phyloP scores from a whole-genome alignment of 202 grass and related monocot species.

The Cymbopogon flexuosus region DNA sequence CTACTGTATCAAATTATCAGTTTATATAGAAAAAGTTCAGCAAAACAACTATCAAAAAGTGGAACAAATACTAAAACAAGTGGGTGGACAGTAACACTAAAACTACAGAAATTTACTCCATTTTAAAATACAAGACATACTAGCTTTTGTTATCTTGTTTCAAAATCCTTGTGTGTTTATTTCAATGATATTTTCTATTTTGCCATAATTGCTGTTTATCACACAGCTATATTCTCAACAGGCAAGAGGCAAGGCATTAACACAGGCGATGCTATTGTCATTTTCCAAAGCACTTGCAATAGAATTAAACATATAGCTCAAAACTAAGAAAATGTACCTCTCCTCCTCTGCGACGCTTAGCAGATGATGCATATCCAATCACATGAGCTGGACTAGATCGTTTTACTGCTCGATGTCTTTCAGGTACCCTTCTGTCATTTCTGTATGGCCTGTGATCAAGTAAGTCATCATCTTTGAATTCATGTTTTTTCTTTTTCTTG shows the following conservation, averaged over 20 bases:
- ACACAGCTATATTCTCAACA: background rate
- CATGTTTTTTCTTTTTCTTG: slow-evolving; percentile 88
- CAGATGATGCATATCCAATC: slow-evolving; percentile 40
- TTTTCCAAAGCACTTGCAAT: slow-evolving; percentile 13
- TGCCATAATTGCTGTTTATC: background rate
- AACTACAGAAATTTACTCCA: background rate
- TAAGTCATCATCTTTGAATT: slow-evolving; percentile 78
- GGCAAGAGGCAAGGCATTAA: background rate
- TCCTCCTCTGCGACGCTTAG: slow-evolving; percentile 84
- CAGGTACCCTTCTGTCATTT: slow-evolving; percentile 77
- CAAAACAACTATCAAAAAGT: background rate
- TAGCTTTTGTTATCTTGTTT: background rate
- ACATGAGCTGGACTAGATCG: slow-evolving; percentile 49
- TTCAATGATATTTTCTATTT: background rate
- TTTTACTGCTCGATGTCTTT: slow-evolving; percentile 59
- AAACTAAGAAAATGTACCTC: slow-evolving; percentile 50
- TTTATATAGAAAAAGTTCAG: background rate
- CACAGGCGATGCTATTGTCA: background rate
- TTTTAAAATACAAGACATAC: background rate
- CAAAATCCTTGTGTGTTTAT: background rate
- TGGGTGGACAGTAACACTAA: background rate
- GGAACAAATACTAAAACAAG: background rate
- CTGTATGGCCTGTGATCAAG: slow-evolving; percentile 70
- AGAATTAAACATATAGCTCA: background rate
- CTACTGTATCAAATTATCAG: background rate